Percentiles rank a stretch among this genome's conserved stretches.
phyloP scores from a whole-genome alignment of 176 grass and related monocot species.

The Otatea glauca region DNA sequence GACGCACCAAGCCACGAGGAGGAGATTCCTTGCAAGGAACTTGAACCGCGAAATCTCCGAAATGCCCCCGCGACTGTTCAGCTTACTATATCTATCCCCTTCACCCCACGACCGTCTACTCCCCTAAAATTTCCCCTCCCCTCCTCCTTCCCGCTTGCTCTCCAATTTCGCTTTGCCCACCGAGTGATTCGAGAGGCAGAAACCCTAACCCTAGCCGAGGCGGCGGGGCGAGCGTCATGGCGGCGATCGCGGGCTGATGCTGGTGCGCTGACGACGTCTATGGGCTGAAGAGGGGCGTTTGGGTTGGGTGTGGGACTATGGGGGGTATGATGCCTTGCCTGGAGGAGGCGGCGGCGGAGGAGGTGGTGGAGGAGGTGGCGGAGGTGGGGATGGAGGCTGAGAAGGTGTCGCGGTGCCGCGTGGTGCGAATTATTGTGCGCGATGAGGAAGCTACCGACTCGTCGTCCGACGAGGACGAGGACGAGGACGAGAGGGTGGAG shows the following conservation, averaged over 20 bases:
- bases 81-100: neutral
- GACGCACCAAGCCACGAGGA: neutral
- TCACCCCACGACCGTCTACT: neutral
- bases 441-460: conserved; percentile 81
- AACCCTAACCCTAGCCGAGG: conserved; percentile 39
- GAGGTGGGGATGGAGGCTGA: neutral
- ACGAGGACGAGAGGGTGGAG: neutral
- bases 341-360: neutral
- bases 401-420: neutral
- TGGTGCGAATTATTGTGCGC: conserved; percentile 55
- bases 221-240: neutral
- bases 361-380: too few relatives aligned
- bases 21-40: conserved; percentile 27
- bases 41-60: neutral
- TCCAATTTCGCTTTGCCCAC: conserved; percentile 18
- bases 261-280: neutral
- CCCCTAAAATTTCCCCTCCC: neutral
- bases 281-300: conserved; percentile 10
- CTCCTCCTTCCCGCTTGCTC: conserved; percentile 28
- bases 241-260: neutral
- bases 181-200: neutral
- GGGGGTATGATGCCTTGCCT: conserved; percentile 29
- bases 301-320: neutral
- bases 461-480: conserved; percentile 58
- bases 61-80: neutral